These are phyloP conservation scores for Lichtheimia corymbifera DNA, from an alignment of 371 early-diverging fungal species.

Conservation along the genomic window DNA sequence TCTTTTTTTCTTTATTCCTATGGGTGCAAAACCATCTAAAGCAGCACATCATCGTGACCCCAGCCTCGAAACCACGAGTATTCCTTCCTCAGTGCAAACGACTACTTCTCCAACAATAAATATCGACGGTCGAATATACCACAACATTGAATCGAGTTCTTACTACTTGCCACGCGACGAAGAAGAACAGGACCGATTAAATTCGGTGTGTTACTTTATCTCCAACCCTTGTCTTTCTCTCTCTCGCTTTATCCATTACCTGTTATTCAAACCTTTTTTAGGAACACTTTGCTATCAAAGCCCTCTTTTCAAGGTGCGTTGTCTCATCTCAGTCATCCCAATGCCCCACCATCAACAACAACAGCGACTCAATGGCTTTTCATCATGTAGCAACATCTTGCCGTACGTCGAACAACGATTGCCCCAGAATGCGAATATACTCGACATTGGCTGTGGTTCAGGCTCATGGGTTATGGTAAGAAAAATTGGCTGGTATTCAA, in stretches of 20 bases:
- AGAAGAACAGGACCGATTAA: slow-evolving; percentile 50
- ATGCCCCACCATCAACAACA: not conserved
- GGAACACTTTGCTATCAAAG: slow-evolving; percentile 43
- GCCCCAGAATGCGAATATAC: slow-evolving; percentile 21
- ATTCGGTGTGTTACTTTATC: slow-evolving; percentile 31
- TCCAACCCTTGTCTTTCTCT: not conserved
- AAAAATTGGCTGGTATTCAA: not conserved
- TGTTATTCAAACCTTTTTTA: slow-evolving; percentile 9
- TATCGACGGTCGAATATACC: slow-evolving; percentile 46
- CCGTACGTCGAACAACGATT: slow-evolving; percentile 17
- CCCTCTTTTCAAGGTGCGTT: slow-evolving; percentile 14
- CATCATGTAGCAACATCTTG: slow-evolving; percentile 27
- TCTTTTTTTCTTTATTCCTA: slow-evolving; percentile 12
- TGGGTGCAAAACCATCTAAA: slow-evolving; percentile 30
- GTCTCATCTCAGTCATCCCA: no score
- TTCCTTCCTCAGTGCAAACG: slow-evolving; percentile 13
- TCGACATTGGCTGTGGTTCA: slow-evolving; percentile 30
- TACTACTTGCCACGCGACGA: slow-evolving; percentile 52
- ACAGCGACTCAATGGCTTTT: not conserved
- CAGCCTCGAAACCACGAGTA: slow-evolving; percentile 11
- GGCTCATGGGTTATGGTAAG: slow-evolving; percentile 30
- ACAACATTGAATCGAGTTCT: slow-evolving; percentile 29
- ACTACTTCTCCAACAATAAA: slow-evolving; percentile 22
- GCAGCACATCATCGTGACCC: slow-evolving; percentile 10
- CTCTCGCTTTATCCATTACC: not conserved